Evolutionary conservation across 257 asterid genomes (phyloP), one percentile per base, ranked within the genome.

Genomic region (Solanum sparsipilum): DNA sequence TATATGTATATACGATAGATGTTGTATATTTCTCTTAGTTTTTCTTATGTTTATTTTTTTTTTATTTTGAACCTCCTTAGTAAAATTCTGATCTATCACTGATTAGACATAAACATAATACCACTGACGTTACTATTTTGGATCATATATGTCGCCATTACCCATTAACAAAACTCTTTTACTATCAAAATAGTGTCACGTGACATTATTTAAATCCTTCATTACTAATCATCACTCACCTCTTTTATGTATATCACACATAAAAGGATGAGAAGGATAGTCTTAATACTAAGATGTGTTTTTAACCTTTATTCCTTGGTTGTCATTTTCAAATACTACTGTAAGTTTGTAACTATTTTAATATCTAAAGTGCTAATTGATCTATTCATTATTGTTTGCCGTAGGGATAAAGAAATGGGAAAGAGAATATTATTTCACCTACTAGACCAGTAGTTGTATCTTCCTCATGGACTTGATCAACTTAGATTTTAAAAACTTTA

Each of bases 211-310:
- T 63, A 63, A 63, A 63, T 65, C 7, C 1, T 65, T 65, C 8
- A 63, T 63, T 0, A 63, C 0, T n/a, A 23, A 63, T 4, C 23
- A 52, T 6, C 60, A 5, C 23, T n/a, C 5, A 9, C 5, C 1
- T 63, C 10, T 63, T 63, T 23, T 23, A 60, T 3, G 3, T 23
- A 9, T 60, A 0, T 48, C 70, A 60, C 15, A 23, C 70, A 0
- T 60, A 63, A 63, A 23, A 63, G 11, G 0, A 0, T 9, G 7
- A 63, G 1, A 63, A 23, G 12, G 6, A 0, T 63, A 9, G 0
- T 63, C 6, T 23, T 23, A 8, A 63, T 63, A 63, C 1, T 9
- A 63, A 63, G 13, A 23, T 23, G 3, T 63, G 5, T 23, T 5
- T 23, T 63, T 23, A 1, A 1, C 23, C 1, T 52, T 52, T 52